Evolutionary conservation across 2,329 filamentous ascomycete species (phyloP).

Genomic region (Colletotrichum sp.): DNA sequence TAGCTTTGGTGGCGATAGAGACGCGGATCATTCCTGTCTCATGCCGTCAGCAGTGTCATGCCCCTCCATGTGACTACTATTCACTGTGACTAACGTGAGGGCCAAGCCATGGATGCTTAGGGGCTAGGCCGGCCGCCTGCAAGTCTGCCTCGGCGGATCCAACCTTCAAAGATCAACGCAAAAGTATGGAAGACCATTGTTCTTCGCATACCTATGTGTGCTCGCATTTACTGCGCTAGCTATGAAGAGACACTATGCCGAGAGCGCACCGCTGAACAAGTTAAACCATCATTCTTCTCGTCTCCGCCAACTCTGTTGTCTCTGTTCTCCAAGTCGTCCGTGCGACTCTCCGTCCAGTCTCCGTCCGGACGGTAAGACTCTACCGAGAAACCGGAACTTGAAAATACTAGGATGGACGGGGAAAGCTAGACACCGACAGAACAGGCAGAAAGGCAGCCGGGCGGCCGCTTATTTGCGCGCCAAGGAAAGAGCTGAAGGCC

Average conservation of each 20-base stretch:
- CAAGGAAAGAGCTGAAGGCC: background rate
- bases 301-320: background rate
- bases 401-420: background rate
- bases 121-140: background rate
- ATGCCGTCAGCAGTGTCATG: background rate
- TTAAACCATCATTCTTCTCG: background rate
- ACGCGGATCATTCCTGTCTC: background rate
- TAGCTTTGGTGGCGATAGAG: background rate
- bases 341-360: background rate
- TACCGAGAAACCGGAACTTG: background rate
- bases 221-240: background rate
- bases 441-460: background rate
- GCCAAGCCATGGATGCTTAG: background rate
- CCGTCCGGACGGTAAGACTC: background rate
- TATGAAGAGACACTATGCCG: background rate
- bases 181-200: background rate
- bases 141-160: background rate
- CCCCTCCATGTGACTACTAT: background rate
- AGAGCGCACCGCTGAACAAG: background rate
- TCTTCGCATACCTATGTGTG: background rate
- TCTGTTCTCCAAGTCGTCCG: background rate
- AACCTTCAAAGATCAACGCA: background rate
- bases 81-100: background rate
- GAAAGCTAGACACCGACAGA: background rate
- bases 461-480: background rate